Percentiles rank a stretch among this genome's conserved stretches.
Conservation (phyloP, 2,329 filamentous ascomycete genomes). For the Berkeleyomyces rouxiae region DNA sequence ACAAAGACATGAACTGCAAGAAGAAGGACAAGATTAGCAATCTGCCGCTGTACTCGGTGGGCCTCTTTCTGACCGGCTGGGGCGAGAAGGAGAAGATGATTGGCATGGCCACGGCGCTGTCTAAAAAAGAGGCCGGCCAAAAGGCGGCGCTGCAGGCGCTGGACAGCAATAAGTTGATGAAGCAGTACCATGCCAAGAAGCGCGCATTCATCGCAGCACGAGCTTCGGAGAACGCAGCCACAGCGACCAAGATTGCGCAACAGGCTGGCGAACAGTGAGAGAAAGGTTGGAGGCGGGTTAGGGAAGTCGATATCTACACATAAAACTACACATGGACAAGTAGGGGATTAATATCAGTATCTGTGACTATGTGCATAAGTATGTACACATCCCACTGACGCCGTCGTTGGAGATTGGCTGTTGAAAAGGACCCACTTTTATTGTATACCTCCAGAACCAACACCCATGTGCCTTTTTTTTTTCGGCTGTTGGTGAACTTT, state of each 20-base stretch:
- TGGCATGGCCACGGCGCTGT: slow-evolving; percentile 45
- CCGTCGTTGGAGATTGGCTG: not conserved
- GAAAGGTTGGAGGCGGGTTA: too few species aligned
- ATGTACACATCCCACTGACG: not conserved
- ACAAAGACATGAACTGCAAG: slow-evolving; percentile 36
- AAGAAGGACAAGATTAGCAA: slow-evolving; percentile 37
- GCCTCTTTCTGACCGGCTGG: slow-evolving; percentile 50
- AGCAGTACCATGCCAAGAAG: slow-evolving; percentile 32
- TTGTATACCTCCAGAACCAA: too few species aligned
- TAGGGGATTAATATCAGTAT: not conserved
- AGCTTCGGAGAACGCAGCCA: not conserved
- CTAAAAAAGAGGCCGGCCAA: slow-evolving; percentile 52
- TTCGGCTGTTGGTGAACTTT: slow-evolving; percentile 1
- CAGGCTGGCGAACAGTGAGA: not conserved
- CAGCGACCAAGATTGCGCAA: not conserved
- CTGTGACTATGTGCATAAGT: not conserved
- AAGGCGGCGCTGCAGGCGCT: slow-evolving; percentile 49
- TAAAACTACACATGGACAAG: too few species aligned
- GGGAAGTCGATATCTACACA: too few species aligned
- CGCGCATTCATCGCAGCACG: slow-evolving; percentile 24
- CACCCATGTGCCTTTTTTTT: not conserved
- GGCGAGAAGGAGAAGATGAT: slow-evolving; percentile 46
- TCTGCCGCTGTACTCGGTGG: slow-evolving; percentile 44
- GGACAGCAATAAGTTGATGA: slow-evolving; percentile 47
- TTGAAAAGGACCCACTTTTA: not conserved